Conservation (phyloP, 768 basidiomycete species). For the Tricholoma hemisulphureum region DNA sequence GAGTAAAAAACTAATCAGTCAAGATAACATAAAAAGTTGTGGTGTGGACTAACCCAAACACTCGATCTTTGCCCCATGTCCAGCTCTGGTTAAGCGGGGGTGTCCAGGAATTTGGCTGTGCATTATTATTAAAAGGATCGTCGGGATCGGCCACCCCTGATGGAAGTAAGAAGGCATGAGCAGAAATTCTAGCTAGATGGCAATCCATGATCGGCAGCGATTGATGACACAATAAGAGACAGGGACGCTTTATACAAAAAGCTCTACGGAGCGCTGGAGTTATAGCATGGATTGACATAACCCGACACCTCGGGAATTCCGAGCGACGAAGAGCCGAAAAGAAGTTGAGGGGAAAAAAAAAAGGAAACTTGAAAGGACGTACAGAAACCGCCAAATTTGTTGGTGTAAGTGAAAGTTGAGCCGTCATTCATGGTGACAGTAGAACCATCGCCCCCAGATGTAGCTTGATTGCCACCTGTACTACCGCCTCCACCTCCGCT, state of each 20-base stretch:
- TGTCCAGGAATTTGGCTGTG: conserved; percentile 76
- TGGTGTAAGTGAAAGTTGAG: conserved; percentile 70
- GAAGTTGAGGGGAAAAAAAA: not conserved
- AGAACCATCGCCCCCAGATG: conserved; percentile 69
- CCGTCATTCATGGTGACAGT: conserved; percentile 65
- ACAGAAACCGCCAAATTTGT: conserved; percentile 76
- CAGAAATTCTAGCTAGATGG: not conserved
- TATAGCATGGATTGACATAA: not conserved
- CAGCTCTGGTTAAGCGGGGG: conserved; percentile 76
- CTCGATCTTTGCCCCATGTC: conserved; percentile 61
- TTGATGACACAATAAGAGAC: not conserved
- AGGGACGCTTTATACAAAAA: not conserved
- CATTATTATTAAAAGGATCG: conserved; percentile 73
- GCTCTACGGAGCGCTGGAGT: not conserved
- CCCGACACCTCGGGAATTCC: not conserved
- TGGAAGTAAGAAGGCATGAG: conserved; percentile 4
- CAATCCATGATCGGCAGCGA: not conserved
- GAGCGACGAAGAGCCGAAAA: too few species aligned
- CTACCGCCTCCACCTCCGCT: not conserved
- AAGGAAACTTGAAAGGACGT: conserved; percentile 29
- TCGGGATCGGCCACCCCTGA: conserved; percentile 66
- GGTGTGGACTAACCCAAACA: conserved; percentile 55
- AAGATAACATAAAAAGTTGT: conserved; percentile 3
- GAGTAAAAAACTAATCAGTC: conserved; percentile 9
- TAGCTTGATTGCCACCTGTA: conserved; percentile 15